Percentiles rank a stretch among this genome's conserved stretches.
phyloP scores from a whole-genome alignment of 176 grass and related monocot species.

The Rhynchospora pubera region DNA sequence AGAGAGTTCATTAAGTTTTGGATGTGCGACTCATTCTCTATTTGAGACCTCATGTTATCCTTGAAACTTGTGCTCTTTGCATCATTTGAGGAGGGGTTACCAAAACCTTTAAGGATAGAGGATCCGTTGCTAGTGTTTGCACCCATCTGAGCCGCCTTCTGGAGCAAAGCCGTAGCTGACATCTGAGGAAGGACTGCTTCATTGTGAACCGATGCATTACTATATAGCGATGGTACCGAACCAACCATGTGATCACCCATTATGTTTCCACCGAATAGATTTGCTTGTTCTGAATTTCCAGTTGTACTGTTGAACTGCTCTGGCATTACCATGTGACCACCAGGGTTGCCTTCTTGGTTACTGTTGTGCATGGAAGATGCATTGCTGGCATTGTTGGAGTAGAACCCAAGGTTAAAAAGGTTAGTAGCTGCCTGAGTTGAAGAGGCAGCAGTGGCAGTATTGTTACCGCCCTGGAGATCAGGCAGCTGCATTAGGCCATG shows the following conservation, averaged over 20 bases:
- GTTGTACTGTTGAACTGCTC: conserved; percentile 43
- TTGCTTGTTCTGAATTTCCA: conserved; percentile 23
- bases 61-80: conserved; percentile 13
- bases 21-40: conserved; percentile 59
- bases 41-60: conserved; percentile 28
- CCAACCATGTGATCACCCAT: conserved; percentile 44
- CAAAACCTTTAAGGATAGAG: conserved; percentile 45
- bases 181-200: conserved; percentile 76
- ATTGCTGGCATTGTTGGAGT: conserved; percentile 44
- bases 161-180: conserved; percentile 86
- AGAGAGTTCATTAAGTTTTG: conserved; percentile 92
- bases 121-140: conserved; percentile 59
- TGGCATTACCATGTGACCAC: conserved; percentile 28
- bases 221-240: conserved; percentile 18
- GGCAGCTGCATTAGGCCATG: conserved; percentile 92
- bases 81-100: conserved; percentile 23
- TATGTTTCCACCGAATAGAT: conserved; percentile 53
- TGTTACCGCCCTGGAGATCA: conserved; percentile 62
- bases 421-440: conserved; percentile 1
- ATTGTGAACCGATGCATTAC: conserved; percentile 37
- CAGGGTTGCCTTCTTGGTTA: conserved; percentile 36
- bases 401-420: conserved; percentile 72
- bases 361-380: conserved; percentile 37
- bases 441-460: conserved; percentile 9
- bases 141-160: conserved; percentile 96